Conservation (phyloP, 371 early-diverging fungal species). For the Apophysomyces ossiformis region DNA sequence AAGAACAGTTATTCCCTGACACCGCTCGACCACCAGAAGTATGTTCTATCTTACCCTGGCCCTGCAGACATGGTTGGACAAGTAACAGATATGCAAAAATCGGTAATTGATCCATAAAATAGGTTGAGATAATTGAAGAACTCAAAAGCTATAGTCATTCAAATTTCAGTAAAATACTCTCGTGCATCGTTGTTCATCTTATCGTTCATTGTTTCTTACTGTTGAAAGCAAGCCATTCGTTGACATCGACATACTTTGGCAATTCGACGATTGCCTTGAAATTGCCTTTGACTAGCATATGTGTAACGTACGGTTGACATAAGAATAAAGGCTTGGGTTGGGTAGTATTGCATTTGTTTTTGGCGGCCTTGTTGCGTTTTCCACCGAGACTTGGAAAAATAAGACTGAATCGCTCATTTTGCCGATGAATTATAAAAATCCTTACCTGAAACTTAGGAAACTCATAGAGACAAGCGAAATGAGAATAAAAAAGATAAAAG, state of each 20-base stretch:
- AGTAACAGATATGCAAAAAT: constrained; percentile 82
- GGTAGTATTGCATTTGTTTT: constrained; percentile 5
- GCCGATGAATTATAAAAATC: background rate
- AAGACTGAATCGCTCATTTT: background rate
- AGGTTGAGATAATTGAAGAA: constrained; percentile 94
- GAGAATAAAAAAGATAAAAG: background rate
- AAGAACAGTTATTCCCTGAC: too few species aligned
- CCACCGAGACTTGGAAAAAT: constrained; percentile 3
- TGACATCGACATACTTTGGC: constrained; percentile 88
- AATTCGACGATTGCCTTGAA: constrained; percentile 86
- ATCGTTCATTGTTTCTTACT: constrained; percentile 50
- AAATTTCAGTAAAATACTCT: background rate
- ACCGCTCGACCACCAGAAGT: too few species aligned
- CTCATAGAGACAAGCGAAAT: background rate
- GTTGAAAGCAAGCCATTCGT: constrained; percentile 96
- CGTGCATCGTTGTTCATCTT: background rate
- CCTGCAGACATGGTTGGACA: constrained; percentile 93
- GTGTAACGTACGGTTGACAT: constrained; percentile 73
- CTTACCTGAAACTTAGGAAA: constrained; percentile 1
- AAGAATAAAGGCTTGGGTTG: constrained; percentile 74
- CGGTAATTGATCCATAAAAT: constrained; percentile 90
- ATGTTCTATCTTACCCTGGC: constrained; percentile 56
- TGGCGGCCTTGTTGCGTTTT: constrained; percentile 21
- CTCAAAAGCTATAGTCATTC: constrained; percentile 70
- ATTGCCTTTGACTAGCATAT: constrained; percentile 90